Conservation (phyloP, 108 stramenopile species). For the Cylindrotheca fusiformis region DNA sequence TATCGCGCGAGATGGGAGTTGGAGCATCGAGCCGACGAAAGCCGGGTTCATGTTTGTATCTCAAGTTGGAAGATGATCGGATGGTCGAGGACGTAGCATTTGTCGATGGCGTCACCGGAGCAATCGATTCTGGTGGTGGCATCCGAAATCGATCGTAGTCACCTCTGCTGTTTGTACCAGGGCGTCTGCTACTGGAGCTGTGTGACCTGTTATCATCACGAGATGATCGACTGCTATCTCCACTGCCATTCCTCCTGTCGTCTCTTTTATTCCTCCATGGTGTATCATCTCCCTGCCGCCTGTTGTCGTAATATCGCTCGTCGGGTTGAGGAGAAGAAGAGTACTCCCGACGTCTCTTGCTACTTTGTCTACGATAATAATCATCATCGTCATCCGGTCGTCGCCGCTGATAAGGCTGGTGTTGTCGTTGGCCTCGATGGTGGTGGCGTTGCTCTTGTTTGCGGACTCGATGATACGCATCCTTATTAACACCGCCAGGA, state of each 20-base stretch:
- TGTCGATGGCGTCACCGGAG: conserved; percentile 38
- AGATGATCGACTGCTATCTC: not conserved
- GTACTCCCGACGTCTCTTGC: not conserved
- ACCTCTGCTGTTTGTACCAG: not conserved
- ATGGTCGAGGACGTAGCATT: conserved; percentile 28
- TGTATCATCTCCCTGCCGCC: conserved; percentile 9
- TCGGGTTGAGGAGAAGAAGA: not conserved
- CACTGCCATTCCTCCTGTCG: not conserved
- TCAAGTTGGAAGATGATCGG: not conserved
- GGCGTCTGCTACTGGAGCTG: not conserved
- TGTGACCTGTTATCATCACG: not conserved
- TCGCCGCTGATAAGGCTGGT: conserved; percentile 10
- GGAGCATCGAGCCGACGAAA: conserved; percentile 15
- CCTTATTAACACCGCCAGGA: conserved; percentile 60
- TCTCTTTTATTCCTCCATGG: not conserved
- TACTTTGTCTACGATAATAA: conserved; percentile 7
- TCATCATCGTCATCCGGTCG: not conserved
- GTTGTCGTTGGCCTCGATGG: conserved; percentile 28
- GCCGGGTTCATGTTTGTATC: not conserved
- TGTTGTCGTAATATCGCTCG: conserved; percentile 21
- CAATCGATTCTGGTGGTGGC: conserved; percentile 9
- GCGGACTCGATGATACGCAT: conserved; percentile 30
- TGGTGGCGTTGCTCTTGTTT: conserved; percentile 39
- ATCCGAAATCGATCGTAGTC: not conserved
- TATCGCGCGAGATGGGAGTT: conserved; percentile 16